Conservation (phyloP, 2,329 filamentous ascomycete species). For the Lachnellula hyalina region DNA sequence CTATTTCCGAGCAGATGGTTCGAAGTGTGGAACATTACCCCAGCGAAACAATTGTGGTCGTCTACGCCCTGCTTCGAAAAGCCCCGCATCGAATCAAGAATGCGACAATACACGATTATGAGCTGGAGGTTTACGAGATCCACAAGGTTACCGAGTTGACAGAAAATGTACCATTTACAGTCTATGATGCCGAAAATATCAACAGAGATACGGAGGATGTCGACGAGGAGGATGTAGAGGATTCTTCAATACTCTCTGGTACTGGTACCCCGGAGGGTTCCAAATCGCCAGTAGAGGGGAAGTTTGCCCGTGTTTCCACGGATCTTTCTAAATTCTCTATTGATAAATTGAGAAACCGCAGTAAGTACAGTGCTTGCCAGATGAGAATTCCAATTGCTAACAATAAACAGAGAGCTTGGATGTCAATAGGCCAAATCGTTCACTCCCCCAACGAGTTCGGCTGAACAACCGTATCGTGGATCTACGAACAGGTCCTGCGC, state of each 20-base stretch:
- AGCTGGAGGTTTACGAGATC: conserved; percentile 64
- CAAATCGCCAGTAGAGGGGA: background rate
- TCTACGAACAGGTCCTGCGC: conserved; percentile 77
- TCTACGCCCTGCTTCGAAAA: conserved; percentile 67
- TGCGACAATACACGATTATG: conserved; percentile 68
- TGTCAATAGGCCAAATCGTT: conserved; percentile 19
- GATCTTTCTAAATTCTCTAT: conserved; percentile 9
- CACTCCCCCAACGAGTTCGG: conserved; percentile 46
- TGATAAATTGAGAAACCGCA: conserved; percentile 10
- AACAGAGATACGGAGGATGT: conserved; percentile 50
- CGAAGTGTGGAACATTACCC: conserved; percentile 83
- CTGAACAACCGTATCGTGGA: conserved; percentile 76
- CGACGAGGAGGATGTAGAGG: conserved; percentile 43
- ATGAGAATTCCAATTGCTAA: conserved; percentile 1
- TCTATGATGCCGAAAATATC: conserved; percentile 62
- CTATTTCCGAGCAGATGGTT: conserved; percentile 68
- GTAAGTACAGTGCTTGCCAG: conserved; percentile 9
- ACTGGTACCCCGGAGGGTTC: conserved; percentile 3
- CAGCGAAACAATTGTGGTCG: conserved; percentile 70
- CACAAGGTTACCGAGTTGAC: conserved; percentile 57
- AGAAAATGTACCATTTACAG: conserved; percentile 62
- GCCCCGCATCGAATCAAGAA: conserved; percentile 71
- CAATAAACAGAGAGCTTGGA: conserved; percentile 22
- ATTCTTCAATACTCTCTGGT: conserved; percentile 4
- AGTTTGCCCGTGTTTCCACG: conserved; percentile 5